Base-by-base conservation (phyloP, 1,284 basidiomycete genomes). In the Vanrija pseudolonga region DNA sequence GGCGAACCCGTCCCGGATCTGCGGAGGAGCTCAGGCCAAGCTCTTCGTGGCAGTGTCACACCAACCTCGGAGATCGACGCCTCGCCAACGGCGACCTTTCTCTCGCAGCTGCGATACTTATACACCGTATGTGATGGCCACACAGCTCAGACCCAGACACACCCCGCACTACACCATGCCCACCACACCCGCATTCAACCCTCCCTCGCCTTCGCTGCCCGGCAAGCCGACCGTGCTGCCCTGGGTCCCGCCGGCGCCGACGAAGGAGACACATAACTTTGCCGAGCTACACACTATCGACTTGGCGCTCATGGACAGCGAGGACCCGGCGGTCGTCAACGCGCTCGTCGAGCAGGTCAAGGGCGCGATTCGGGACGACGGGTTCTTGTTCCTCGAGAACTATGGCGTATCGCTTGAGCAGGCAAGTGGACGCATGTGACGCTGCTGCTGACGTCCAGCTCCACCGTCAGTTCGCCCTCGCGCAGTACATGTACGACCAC, bases 311-410 rank as follows among this genome's bases (percentile, higher is more conserved):
- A 43, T 71, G 40, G 63, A 69, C 52, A 66, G 64, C 23, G 59
- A 59, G n/a, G 64, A 71, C 41, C 68, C 68, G 14, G 51, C 38
- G 7, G 65, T 65, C 20, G 55, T 59, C 28, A 46, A 50, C 7
- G 53, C 54, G 28, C 60, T 71, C 19, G 63, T 66, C 12, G 48
- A 63, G n/a, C 41, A 57, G 41, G 53, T 65, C 45, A 66, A 66
- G 55, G 20, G 23, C 18, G 61, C 65, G 8, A 71, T 71, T 50
- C 42, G 67, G 19, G 63, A 67, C 4, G 67, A 71, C 47, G 68
- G 68, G 12, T 71, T 71, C 62, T 50, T 71, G 26, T 69, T 71
- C 47, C 46, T 71, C n/a, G 67, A 69, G 41, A 65, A 71, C 55
- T 71, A 71, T 41, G 68, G 68, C 39, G 49, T 71, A 26, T 47